Percentiles rank a stretch among this genome's conserved stretches.
phyloP scores from a whole-genome alignment of 192 early-diverging fungal species.

The Entomortierella beljakovae region DNA sequence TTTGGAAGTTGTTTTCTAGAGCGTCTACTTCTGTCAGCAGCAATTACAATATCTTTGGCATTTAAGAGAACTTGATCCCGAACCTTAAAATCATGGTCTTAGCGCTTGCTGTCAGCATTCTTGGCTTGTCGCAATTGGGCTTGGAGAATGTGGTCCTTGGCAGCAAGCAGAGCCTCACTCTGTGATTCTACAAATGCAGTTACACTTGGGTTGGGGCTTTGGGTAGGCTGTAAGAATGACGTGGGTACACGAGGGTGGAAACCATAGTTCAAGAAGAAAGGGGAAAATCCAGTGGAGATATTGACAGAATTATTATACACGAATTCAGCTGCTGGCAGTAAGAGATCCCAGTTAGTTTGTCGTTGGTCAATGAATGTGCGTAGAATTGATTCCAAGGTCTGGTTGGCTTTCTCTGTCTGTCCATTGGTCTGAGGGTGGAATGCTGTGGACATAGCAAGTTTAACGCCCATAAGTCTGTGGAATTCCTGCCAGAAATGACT shows the following conservation, averaged over 20 bases:
- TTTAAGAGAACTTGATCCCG: background rate
- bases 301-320: conserved; percentile 53
- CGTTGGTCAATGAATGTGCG: conserved; percentile 12
- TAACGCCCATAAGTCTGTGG: conserved; percentile 31
- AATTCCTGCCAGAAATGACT: conserved; percentile 55
- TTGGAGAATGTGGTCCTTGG: too few species aligned
- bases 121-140: too few species aligned
- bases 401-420: conserved; percentile 38
- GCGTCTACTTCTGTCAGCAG: background rate
- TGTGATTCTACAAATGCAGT: background rate
- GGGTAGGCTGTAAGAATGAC: background rate
- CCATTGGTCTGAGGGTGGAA: conserved; percentile 48
- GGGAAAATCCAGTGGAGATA: conserved; percentile 15
- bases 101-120: background rate
- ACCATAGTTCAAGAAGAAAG: background rate
- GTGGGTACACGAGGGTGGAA: background rate
- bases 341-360: too few species aligned
- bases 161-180: background rate
- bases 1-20: too few species aligned
- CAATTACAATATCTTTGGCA: background rate
- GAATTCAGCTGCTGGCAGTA: too few species aligned
- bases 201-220: background rate
- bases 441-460: conserved; percentile 39
- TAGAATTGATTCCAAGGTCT: conserved; percentile 2
- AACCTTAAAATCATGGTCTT: background rate